Evolutionary conservation across 805 yeast genomes (phyloP).

Genomic region (Huiozyma sinensis): DNA sequence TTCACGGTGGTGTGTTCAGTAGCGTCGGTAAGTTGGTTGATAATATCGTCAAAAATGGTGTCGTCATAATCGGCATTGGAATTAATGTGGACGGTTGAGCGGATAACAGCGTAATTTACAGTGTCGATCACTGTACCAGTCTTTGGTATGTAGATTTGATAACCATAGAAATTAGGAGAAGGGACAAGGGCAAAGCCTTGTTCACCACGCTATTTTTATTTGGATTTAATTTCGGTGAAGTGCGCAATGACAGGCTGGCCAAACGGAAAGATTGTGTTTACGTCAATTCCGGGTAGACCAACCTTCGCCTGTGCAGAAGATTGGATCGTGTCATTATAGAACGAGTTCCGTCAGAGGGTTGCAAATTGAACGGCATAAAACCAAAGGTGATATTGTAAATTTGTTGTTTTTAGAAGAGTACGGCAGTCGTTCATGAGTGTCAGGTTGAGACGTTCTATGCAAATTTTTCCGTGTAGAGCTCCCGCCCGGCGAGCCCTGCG

Average conservation of each 20-base stretch:
- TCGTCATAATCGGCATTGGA: background rate
- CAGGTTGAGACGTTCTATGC: conserved; percentile 5
- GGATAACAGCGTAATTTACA: background rate
- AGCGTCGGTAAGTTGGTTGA: background rate
- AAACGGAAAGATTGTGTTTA: conserved; percentile 3
- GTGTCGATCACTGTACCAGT: no score
- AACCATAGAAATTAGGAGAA: conserved; percentile 2
- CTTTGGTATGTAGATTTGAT: conserved; percentile 2
- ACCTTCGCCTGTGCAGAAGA: conserved; percentile 1
- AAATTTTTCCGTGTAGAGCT: no score
- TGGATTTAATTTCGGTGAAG: background rate
- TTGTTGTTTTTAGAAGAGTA: conserved; percentile 1
- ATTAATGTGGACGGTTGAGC: background rate
- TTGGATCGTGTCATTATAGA: background rate
- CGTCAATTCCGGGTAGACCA: conserved; percentile 4
- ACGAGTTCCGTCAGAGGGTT: conserved; percentile 3
- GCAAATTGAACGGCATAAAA: conserved; percentile 7
- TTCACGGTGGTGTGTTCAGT: background rate
- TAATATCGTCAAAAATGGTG: background rate
- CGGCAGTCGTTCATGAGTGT: conserved; percentile 9
- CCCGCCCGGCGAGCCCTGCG: no score
- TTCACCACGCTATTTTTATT: background rate
- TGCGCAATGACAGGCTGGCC: conserved; percentile 7
- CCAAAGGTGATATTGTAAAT: conserved; percentile 6
- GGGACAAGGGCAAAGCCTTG: conserved; percentile 2